Evolutionary conservation across 2,329 filamentous ascomycete species (phyloP), one percentile per base, ranked within the genome.

Genomic region (Exophiala mesophila): DNA sequence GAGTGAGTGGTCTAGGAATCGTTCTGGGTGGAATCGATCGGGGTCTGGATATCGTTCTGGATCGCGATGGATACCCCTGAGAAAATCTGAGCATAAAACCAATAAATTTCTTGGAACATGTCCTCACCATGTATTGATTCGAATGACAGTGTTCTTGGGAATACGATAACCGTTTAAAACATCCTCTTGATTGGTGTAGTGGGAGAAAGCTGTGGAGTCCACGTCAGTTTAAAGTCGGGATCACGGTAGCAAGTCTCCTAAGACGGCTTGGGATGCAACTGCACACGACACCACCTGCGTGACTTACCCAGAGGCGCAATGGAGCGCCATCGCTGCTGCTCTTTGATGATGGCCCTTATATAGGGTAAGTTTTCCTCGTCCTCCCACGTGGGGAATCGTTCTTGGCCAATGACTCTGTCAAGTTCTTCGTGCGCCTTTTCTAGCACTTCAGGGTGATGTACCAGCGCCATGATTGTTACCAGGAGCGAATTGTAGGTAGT

Each of bases 1-100:
- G 8, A 76, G 65, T 7, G 61, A 61, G 1, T 70, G 64, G 29
- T 74, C 64, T 7, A 73, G 55, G 72, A 73, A 78, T 36, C 74
- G 68, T 21, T 73, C 67, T 4, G 75, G 74, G 18, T 70, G 69
- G 60, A 75, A 77, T 16, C 61, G 59, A 34, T 72, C 67, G 1
- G 69, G 66, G 34, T 71, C 66, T 2, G 71, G 72, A 53, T 73
- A 77, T 30, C 70, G 64, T 3, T 58, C 57, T 5, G 71, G 68
- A 42, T 76, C 73, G 18, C 72, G 69, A 19, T 73, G 66, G 48
- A 77, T 74, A n/a, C 17, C 71, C 18, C 64, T 26, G 12, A 26
- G 23, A 7, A 26, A 6, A 26, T 6, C 12, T 26, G 23, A 26
- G n/a, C n/a, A n/a, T n/a, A n/a, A n/a, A n/a, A n/a, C n/a, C n/a